Base-by-base conservation (phyloP, 768 basidiomycete species). In the Brasilioporus rufonigricans region DNA sequence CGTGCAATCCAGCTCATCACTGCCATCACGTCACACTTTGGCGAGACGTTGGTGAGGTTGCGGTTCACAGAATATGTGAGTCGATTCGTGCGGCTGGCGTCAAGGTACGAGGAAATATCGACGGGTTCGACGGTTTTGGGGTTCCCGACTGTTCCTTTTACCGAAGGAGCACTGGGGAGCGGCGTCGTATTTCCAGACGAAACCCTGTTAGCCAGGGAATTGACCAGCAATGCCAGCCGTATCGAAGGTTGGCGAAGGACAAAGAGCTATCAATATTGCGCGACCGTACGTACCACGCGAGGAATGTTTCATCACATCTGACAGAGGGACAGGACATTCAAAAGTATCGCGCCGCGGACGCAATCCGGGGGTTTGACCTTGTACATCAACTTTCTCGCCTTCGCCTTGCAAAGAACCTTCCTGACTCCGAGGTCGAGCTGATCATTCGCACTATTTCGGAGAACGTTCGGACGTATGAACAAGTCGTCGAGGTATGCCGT, bases 181-280 rank as follows among this genome's bases (percentile, higher is more conserved):
- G 96, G 96, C 3, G 78, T 89, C 16, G 81, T 85, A 7, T 93
- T 94, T 65, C 69, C 74, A 14, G 93, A 96, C 53, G 93, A 96
- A 21, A 67, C 68, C 0, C 70, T 77, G 13, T 83, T 83, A 43
- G 63, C 77, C 55, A 82, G 80, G 58, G 96, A 99, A 67, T 75
- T 97, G 50, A 76, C 78, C 39, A 76, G 78, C 31, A 93, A 94
- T 61, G 84, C 86, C 1, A 83, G 85, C 62, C 82, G 96, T 33
- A 93, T 98, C 36, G 97, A 98, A 65, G 95, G 88, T 9, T 99
- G 96, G 96, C 77, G 90, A 58, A 81, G 81, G 65, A 96, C 91
- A 5, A 84, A 82, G 58, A 85, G 82, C 50, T 97, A 98, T 70
- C 79, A 82, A 51, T 81, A 89, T 57, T 88, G 77, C 62, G 79